Base-by-base conservation (phyloP, 495 filamentous ascomycete genomes). In the Hyaloscypha finlandica region DNA sequence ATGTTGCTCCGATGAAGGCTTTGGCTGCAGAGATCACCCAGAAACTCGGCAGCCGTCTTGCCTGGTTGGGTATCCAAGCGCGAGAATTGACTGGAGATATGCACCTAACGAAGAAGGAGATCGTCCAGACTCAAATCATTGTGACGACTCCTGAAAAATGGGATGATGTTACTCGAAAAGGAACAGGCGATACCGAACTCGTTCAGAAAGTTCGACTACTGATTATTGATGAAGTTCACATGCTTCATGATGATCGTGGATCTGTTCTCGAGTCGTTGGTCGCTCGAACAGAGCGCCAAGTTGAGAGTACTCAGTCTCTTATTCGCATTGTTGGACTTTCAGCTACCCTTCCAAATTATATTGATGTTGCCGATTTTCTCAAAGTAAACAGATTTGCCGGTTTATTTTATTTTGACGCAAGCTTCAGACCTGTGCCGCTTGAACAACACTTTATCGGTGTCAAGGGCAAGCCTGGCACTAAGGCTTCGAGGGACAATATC, bases 131-230 rank as follows among this genome's bases (percentile, higher is more conserved):
- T 3, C 96, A 99, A 77, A 94, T 99, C 65, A 97, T 99, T 68
- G 96, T 99, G 19, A 99, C 95, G 0, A 99, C 95, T 11, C 95
- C 95, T 59, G 95, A 99, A 76, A 99, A 99, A 81, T 99, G 95
- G 95, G 95, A 99, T 78, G 94, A 98, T 14, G 90, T 98, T 37
- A 99, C 95, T 11, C 84, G 95, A 53, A 99, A 98, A 77, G 94
- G 95, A 57, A 97, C 92, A 1, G 95, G 95, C 3, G 95, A 99
- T 74, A 98, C 96, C 6, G 96, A 97, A 74, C 84, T 99, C 12
- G 95, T 98, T 4, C 95, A 98, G 72, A 99, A 99, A 72, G 95
- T 99, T 12, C 87, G 95, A 20, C 80, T 99, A 33, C 84, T 99
- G 59, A 98, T 99, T 69, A 97, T 99, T 73, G 95, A 99, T 77